These are phyloP conservation scores for Globisporangium solare DNA, from an alignment of 352 stramenopile species.

Conservation along the genomic window DNA sequence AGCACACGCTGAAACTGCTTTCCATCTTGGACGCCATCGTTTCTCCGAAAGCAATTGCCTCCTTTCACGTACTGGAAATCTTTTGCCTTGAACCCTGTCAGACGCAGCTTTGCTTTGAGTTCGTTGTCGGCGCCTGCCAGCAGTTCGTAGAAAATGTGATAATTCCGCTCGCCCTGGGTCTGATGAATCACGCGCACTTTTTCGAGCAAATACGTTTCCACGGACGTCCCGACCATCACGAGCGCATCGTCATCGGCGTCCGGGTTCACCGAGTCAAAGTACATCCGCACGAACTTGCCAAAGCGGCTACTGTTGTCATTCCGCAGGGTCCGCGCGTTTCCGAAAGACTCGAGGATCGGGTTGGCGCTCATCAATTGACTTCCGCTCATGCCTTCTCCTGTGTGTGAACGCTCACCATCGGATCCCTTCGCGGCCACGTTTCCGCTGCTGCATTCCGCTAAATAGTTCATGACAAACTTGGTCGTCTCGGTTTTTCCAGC, in stretches of 20 bases:
- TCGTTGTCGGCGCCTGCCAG: constrained; percentile 43
- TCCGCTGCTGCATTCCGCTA: constrained; percentile 27
- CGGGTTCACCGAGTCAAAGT: constrained; percentile 42
- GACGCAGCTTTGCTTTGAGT: constrained; percentile 36
- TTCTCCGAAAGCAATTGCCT: constrained; percentile 58
- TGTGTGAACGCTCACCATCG: not conserved
- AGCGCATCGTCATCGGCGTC: constrained; percentile 13
- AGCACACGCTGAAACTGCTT: constrained; percentile 58
- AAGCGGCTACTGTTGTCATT: constrained; percentile 87
- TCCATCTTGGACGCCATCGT: constrained; percentile 60
- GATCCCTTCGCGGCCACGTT: not conserved
- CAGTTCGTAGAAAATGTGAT: constrained; percentile 82
- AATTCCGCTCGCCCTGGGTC: constrained; percentile 68
- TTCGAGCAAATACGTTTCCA: constrained; percentile 91
- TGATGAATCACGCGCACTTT: constrained; percentile 88
- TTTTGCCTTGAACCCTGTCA: constrained; percentile 28
- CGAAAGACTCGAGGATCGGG: constrained; percentile 84
- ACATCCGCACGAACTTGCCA: constrained; percentile 87
- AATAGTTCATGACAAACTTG: constrained; percentile 76
- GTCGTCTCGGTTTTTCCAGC: constrained; percentile 51
- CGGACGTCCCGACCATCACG: constrained; percentile 64
- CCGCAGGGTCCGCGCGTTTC: constrained; percentile 68
- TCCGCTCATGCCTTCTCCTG: constrained; percentile 36
- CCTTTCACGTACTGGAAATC: constrained; percentile 71
- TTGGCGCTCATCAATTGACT: constrained; percentile 76